Percentiles rank a stretch among this genome's conserved stretches.
Evolutionary conservation across 2,329 filamentous ascomycete genomes (phyloP).

Genomic region (Hymenoscyphus fructigenus): DNA sequence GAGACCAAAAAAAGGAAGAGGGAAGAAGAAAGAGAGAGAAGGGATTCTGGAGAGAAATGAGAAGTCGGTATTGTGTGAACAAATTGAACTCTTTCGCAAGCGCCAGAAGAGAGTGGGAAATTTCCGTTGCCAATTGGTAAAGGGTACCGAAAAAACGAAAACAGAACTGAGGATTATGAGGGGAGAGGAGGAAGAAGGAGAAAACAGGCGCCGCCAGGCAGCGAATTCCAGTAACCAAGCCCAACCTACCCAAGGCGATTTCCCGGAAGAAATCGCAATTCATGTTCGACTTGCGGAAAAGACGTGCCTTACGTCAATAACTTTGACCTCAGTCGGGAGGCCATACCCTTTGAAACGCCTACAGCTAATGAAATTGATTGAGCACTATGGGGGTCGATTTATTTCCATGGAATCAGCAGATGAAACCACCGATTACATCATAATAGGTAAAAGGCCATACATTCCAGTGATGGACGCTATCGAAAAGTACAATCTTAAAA

Average conservation of each 20-base stretch:
- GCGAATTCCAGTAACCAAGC: no score
- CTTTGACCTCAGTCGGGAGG: background rate
- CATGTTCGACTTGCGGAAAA: background rate
- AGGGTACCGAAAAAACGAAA: no score
- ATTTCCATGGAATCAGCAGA: background rate
- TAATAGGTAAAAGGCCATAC: background rate
- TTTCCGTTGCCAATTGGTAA: no score
- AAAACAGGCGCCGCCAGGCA: no score
- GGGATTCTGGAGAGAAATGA: no score
- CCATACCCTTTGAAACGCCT: background rate
- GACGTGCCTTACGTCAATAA: background rate
- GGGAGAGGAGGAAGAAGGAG: no score
- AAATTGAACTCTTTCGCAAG: no score
- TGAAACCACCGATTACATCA: background rate
- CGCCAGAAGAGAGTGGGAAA: no score
- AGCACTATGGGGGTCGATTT: background rate
- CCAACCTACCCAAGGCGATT: background rate
- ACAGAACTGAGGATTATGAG: no score
- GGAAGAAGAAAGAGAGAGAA: no score
- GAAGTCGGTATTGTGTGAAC: no score
- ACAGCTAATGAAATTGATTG: background rate
- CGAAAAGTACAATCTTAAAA: background rate
- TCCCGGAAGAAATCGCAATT: background rate
- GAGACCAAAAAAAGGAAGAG: no score
- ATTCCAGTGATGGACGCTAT: background rate